Base-by-base conservation (phyloP, 768 basidiomycete genomes). In the Tubosaeta sp. region DNA sequence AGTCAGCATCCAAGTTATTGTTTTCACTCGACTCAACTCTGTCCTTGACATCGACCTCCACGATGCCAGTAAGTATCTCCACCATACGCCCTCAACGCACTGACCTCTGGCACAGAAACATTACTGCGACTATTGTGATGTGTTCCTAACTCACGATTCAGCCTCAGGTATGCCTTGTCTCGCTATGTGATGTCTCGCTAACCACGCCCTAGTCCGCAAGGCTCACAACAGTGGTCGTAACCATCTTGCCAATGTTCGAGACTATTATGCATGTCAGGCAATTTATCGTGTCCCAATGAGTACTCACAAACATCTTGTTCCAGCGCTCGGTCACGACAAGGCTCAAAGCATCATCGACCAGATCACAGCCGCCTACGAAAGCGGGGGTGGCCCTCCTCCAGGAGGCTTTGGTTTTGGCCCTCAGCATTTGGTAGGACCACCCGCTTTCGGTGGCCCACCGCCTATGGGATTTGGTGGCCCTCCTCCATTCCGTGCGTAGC, bases 261-360 rank as follows among this genome's bases (percentile, higher is more conserved):
- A 98, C 62, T 99, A 98, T 69, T 99, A 96, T 72, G 91, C 93
- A 12, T 93, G 93, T 94, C 55, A 50, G 86, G 52, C 56, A 12
- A 3, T 25, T 22, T 22, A 11, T 18, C 16, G 30, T 34, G 9
- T 18, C 25, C 2, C 22, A n/a, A 16, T 18, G 5, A 12, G 1
- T 40, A 13, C 24, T 48, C 34, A 35, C 53, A 58, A 29, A 69
- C 29, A 30, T 49, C 57, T 13, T 49, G 43, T 39, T 51, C 50
- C 59, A 90, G 88, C 88, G 2, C 81, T 91, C 49, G 88, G 88
- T 49, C 93, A 97, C 71, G 94, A 98, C 79, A 95, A 95, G 70
- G 94, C 95, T 16, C 96, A 99, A 70, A 92, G 75, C 61, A 93
- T 98, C 67, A 98, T 99, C 67, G 95, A 99, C 79, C 91, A 95